Evolutionary conservation across 1,284 basidiomycete species (phyloP).

Genomic region (Agroathelia rolfsii): DNA sequence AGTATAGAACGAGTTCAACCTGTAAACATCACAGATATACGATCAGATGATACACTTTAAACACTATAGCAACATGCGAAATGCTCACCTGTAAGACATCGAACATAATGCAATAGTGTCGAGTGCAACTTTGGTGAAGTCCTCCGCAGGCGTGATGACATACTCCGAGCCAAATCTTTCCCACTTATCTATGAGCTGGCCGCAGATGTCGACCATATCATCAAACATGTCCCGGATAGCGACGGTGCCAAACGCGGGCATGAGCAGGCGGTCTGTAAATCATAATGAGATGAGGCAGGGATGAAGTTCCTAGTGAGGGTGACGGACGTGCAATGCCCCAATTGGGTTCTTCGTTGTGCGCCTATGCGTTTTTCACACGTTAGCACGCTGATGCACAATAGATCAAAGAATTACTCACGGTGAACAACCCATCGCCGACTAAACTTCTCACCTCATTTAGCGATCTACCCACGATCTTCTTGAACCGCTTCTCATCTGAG

Average conservation of each 20-base stretch:
- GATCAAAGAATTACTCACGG: constrained; percentile 17
- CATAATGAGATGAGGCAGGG: not conserved
- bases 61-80: constrained; percentile 6
- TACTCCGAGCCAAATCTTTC: constrained; percentile 35
- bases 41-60: not conserved
- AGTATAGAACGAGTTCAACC: constrained; percentile 32
- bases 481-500: constrained; percentile 35
- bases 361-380: constrained; percentile 13
- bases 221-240: constrained; percentile 39
- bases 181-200: constrained; percentile 39
- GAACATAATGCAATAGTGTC: constrained; percentile 36
- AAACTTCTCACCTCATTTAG: constrained; percentile 31
- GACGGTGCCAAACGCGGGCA: constrained; percentile 40
- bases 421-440: constrained; percentile 37
- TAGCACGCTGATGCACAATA: not conserved
- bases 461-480: constrained; percentile 27
- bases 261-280: constrained; percentile 35
- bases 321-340: constrained; percentile 38
- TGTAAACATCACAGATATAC: constrained; percentile 8
- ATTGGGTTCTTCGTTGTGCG: constrained; percentile 32
- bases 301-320: not conserved
- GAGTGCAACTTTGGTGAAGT: constrained; percentile 38
- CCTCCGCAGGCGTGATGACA: constrained; percentile 33
- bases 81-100: constrained; percentile 33
- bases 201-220: constrained; percentile 39